Base-by-base conservation (phyloP, 2,329 filamentous ascomycete species). In the Aschersonia sp. region DNA sequence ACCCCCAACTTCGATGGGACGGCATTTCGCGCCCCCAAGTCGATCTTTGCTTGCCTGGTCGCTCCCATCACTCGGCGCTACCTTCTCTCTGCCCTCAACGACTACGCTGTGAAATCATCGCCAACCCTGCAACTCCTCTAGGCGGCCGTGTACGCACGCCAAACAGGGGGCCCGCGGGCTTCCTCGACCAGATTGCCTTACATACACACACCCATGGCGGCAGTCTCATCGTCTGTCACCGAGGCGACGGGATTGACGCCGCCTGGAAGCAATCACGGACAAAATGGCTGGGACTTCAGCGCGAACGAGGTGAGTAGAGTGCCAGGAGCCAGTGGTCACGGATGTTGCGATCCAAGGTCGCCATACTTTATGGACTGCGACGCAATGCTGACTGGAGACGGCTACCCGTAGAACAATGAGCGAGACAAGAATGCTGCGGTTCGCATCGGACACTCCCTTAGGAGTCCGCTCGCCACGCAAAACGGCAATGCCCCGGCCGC, bases 221-320 rank as follows among this genome's bases (percentile, higher is more conserved):
- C 72, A 58, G 69, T 78, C 61, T 73, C 74, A 54, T 63, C 72
- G 54, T 65, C 65, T 54, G 68, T 70, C 51, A 68, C 69, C 52
- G 65, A 70, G 46, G 65, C 70, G 51, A 67, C 71, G 48, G 64
- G 66, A 44, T 61, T 77, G 51, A 70, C 68, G 51, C 69, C 72
- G 49, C 67, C 73, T 12, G 66, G 65, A 53, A 74, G 70, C 57
- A 69, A 68, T 48, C 68, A 77, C 57, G 73, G 66, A 44, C 65
- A 72, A 44, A 65, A 63, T 40, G 63, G 65, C 29, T 77, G 74
- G 74, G 65, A 63, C 28, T 63, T 38, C 5, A 38, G 10, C 10
- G 32, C 32, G 5, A 38, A 38, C 32, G 32, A 10, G 5, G 10
- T 57, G 42, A 51, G 60, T 7, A 51, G 51, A 40, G 58, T 65